Percentiles rank a stretch among this genome's conserved stretches.
Evolutionary conservation across 2,329 filamentous ascomycete genomes (phyloP).

Genomic region (Lachnum nothofagi): DNA sequence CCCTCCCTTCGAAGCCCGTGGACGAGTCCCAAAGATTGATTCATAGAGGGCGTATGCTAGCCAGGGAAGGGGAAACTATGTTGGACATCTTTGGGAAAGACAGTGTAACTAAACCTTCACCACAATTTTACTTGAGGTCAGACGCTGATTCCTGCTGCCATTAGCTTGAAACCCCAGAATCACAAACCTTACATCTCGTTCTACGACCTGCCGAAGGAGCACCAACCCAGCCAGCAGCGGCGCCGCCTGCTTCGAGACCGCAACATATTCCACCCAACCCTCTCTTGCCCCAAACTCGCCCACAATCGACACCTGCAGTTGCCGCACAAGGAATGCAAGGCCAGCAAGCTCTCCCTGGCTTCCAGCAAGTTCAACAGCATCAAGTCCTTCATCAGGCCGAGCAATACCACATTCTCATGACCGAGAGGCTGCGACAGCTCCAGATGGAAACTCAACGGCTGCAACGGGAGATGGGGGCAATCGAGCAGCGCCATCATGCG

Average conservation of each 20-base stretch:
- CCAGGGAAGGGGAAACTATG: conserved; percentile 51
- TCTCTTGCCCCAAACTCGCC: conserved; percentile 16
- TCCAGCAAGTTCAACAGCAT: conserved; percentile 26
- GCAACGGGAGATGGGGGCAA: conserved; percentile 33
- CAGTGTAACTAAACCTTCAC: conserved; percentile 26
- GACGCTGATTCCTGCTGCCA: conserved; percentile 5
- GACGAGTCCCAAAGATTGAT: conserved; percentile 57
- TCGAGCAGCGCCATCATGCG: conserved; percentile 20
- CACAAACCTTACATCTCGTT: conserved; percentile 51
- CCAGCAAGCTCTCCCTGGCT: conserved; percentile 24
- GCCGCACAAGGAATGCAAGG: conserved; percentile 17
- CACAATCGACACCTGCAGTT: conserved; percentile 20
- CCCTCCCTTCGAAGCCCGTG: conserved; percentile 44
- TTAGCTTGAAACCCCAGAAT: conserved; percentile 42
- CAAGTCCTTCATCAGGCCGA: conserved; percentile 20
- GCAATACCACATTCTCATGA: conserved; percentile 23
- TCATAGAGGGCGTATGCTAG: conserved; percentile 52
- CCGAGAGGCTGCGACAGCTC: conserved; percentile 43
- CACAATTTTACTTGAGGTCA: background rate
- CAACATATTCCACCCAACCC: conserved; percentile 7
- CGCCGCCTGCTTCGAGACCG: conserved; percentile 1
- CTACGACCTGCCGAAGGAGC: conserved; percentile 37
- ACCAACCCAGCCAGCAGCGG: conserved; percentile 3
- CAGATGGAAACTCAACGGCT: conserved; percentile 43
- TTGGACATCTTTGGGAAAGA: conserved; percentile 53